Percentiles rank a stretch among this genome's conserved stretches.
Evolutionary conservation across 2,329 filamentous ascomycete species (phyloP).

Genomic region (Furcasterigmium sp.): DNA sequence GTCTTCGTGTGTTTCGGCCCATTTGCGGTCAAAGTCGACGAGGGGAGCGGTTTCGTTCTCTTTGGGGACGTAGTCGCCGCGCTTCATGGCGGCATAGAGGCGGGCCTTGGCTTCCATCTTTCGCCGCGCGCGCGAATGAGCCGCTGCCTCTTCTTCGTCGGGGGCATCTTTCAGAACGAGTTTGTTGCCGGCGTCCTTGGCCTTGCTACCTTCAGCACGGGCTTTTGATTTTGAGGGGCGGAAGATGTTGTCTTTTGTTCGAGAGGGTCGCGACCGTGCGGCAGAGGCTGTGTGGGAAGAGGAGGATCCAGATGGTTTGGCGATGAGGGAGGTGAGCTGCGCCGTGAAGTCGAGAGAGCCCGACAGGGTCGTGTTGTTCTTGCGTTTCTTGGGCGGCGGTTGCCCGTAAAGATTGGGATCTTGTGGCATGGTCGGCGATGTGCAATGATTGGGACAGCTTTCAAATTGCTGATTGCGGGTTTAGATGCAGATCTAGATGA

Average conservation of each 20-base stretch:
- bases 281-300: slow-evolving; percentile 25
- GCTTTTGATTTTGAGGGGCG: slow-evolving; percentile 46
- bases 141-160: slow-evolving; percentile 59
- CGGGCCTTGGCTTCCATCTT: slow-evolving; percentile 89
- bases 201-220: slow-evolving; percentile 29
- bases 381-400: slow-evolving; percentile 62
- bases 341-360: slow-evolving; percentile 81
- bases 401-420: slow-evolving; percentile 74
- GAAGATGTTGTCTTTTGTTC: not conserved
- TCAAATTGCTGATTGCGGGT: not conserved
- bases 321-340: slow-evolving; percentile 77
- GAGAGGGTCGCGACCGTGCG: slow-evolving; percentile 32
- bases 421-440: slow-evolving; percentile 44
- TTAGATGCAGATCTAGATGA: not conserved
- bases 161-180: slow-evolving; percentile 46
- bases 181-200: slow-evolving; percentile 27
- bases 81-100: slow-evolving; percentile 83
- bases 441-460: not conserved
- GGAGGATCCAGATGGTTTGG: slow-evolving; percentile 37
- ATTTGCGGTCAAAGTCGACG: slow-evolving; percentile 95
- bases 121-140: slow-evolving; percentile 66
- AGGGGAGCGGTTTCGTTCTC: slow-evolving; percentile 62
- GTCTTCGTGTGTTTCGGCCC: slow-evolving; percentile 60
- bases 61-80: slow-evolving; percentile 72
- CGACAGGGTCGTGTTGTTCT: slow-evolving; percentile 65